Evolutionary conservation across 768 basidiomycete species (phyloP), one percentile per base, ranked within the genome.

Genomic region (Infundibulicybe gibba): DNA sequence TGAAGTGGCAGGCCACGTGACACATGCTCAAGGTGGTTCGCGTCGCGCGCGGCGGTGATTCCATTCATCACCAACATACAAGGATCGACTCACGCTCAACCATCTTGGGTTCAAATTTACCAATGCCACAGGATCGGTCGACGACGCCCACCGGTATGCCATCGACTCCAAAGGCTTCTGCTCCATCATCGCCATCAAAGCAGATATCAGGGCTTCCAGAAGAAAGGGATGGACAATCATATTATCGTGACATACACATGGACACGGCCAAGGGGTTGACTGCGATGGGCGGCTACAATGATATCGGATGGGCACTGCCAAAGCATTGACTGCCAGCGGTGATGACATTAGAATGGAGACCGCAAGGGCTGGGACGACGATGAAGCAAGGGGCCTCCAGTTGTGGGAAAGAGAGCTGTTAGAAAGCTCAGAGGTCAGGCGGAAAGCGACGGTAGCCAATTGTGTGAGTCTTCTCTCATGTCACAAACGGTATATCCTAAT

Each of bases 401-500:
- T 84, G 16, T 93, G 93, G 92, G 94, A 99, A 67, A 79, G 77
- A 52, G 86, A 92, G 54, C 71, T 97, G 32, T 60, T 97, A 39
- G 85, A 90, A 33, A 93, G 81, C 49, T 64, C 84, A 12, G 97
- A 98, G 64, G 87, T 97, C 44, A 91, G 82, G 64, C 80, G 97
- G 46, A 98, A 99, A 65, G 89, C 95, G 1, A 97, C 94, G 1
- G 92, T 99, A 9, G 94, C 94, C 97, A 99, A 61, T 81, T 99
- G 40, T 99, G 94, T 94, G 61, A 59, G 85, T 74, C 30, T 31
- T 35, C 5, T 34, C n/a, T 33, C 8, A 6, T 44, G 53, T 52
- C 30, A 30, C 15, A 34, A 44, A 33, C 34, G 46, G 15, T 40
- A 15, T 33, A 30, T 48, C 15, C 16, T 39, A 10, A 21, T 32